Percentiles rank a stretch among this genome's conserved stretches.
phyloP scores from a whole-genome alignment of 106 monocot genomes.

The Alisma plantagoaquatica region DNA sequence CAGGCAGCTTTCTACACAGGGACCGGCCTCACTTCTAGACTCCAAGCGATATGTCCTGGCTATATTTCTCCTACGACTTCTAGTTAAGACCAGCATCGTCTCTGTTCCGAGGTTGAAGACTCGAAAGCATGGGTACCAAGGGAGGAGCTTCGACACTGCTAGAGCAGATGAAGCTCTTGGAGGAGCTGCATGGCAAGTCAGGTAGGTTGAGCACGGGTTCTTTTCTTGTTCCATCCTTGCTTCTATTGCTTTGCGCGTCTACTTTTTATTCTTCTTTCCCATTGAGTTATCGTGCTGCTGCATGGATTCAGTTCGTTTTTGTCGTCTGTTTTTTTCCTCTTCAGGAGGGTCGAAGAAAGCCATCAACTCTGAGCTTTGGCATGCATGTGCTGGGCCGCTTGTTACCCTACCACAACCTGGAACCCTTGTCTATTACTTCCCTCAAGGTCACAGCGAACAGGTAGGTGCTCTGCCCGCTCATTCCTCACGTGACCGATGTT shows the following conservation, averaged over 20 bases:
- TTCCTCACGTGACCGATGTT: no score
- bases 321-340: conserved; percentile 2
- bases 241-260: no score
- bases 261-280: not conserved
- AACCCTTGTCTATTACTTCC: conserved; percentile 67
- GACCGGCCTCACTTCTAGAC: not conserved
- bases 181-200: conserved; percentile 36
- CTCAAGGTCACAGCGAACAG: conserved; percentile 27
- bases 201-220: conserved; percentile 10
- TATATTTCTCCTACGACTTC: conserved; percentile 3
- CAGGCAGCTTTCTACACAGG: not conserved
- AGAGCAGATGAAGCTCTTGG: conserved; percentile 70
- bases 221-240: not conserved
- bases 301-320: not conserved
- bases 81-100: conserved; percentile 1
- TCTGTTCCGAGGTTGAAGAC: conserved; percentile 25
- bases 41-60: not conserved
- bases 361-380: conserved; percentile 92
- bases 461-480: conserved; percentile 1
- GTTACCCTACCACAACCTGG: conserved; percentile 77
- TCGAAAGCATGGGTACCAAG: no score
- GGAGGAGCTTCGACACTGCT: conserved; percentile 24
- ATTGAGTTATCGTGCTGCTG: not conserved
- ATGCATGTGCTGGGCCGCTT: conserved; percentile 90
- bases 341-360: conserved; percentile 43